Evolutionary conservation across 441 rosid genomes (phyloP).

Genomic region (Bruguiera hainesii): DNA sequence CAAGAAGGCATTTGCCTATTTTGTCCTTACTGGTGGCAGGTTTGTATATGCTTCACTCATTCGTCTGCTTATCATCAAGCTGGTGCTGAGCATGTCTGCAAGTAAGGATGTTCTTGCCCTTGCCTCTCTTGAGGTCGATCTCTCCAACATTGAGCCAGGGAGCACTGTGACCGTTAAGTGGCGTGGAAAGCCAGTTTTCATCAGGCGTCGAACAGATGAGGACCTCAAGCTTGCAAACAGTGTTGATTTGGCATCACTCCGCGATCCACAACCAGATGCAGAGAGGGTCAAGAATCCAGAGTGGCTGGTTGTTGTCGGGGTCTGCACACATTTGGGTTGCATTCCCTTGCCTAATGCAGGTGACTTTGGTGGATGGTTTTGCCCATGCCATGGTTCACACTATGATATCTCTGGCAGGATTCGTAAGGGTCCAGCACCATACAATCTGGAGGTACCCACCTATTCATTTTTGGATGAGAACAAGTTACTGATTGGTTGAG

Average conservation of each 20-base stretch:
- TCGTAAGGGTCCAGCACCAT: slow-evolving; percentile 84
- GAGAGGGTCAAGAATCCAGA: slow-evolving; percentile 78
- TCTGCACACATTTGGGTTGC: slow-evolving; percentile 81
- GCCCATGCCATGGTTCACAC: slow-evolving; percentile 86
- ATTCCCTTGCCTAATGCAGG: slow-evolving; percentile 87
- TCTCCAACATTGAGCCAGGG: slow-evolving; percentile 69
- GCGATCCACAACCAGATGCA: slow-evolving; percentile 73
- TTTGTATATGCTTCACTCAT: slow-evolving; percentile 73
- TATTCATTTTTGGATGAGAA: slow-evolving; percentile 74
- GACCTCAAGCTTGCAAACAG: slow-evolving; percentile 69
- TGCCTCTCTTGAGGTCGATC: slow-evolving; percentile 81
- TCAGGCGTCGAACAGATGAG: slow-evolving; percentile 69
- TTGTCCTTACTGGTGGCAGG: slow-evolving; percentile 72
- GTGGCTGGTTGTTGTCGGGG: slow-evolving; percentile 76
- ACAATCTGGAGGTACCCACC: slow-evolving; percentile 82
- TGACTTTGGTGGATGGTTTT: slow-evolving; percentile 86
- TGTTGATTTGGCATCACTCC: slow-evolving; percentile 67
- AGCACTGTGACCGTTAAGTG: slow-evolving; percentile 80
- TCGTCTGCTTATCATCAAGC: slow-evolving; percentile 70
- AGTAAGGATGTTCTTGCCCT: slow-evolving; percentile 83
- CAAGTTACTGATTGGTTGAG: slow-evolving; percentile 67
- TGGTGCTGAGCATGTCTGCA: slow-evolving; percentile 81
- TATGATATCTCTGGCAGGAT: slow-evolving; percentile 83
- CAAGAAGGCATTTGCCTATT: slow-evolving; percentile 85
- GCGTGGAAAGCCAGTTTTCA: slow-evolving; percentile 88